Percentiles rank a stretch among this genome's conserved stretches.
Evolutionary conservation across 768 basidiomycete species (phyloP).

Genomic region (Austroboletus festivus): DNA sequence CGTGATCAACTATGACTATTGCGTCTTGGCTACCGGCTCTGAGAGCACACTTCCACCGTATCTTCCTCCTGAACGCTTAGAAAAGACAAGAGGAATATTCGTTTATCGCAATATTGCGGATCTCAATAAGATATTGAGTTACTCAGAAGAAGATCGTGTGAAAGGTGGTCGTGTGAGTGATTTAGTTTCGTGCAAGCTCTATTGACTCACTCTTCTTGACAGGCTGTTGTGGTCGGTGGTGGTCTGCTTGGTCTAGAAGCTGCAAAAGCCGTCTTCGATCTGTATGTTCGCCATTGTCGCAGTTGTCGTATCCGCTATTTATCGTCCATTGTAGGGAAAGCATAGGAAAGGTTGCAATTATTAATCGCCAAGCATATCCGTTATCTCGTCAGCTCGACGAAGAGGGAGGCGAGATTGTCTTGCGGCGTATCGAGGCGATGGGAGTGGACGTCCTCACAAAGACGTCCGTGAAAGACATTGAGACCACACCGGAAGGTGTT

Average conservation of each 20-base stretch:
- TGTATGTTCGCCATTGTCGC: constrained; percentile 26
- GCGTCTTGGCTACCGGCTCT: constrained; percentile 70
- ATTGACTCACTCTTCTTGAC: too few relatives aligned
- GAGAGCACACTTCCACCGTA: constrained; percentile 61
- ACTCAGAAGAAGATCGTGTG: constrained; percentile 45
- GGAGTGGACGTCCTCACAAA: constrained; percentile 54
- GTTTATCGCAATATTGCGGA: constrained; percentile 74
- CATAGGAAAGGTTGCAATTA: constrained; percentile 47
- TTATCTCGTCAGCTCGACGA: constrained; percentile 58
- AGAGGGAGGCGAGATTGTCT: constrained; percentile 58
- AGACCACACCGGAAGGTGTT: constrained; percentile 35
- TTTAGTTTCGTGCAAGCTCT: too few relatives aligned
- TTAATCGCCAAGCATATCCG: constrained; percentile 51
- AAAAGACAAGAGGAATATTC: constrained; percentile 53
- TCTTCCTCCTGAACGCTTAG: constrained; percentile 38
- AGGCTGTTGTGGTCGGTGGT: constrained; percentile 53
- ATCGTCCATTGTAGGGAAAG: constrained; percentile 19
- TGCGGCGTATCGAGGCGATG: constrained; percentile 55
- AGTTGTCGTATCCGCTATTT: background rate
- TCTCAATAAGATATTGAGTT: constrained; percentile 60
- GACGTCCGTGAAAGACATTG: constrained; percentile 36
- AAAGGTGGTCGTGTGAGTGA: constrained; percentile 30
- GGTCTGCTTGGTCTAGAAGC: constrained; percentile 73
- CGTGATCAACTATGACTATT: constrained; percentile 53
- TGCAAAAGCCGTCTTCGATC: constrained; percentile 67